Evolutionary conservation across 768 basidiomycete species (phyloP).

Genomic region (Neoboletus brunneissimus): DNA sequence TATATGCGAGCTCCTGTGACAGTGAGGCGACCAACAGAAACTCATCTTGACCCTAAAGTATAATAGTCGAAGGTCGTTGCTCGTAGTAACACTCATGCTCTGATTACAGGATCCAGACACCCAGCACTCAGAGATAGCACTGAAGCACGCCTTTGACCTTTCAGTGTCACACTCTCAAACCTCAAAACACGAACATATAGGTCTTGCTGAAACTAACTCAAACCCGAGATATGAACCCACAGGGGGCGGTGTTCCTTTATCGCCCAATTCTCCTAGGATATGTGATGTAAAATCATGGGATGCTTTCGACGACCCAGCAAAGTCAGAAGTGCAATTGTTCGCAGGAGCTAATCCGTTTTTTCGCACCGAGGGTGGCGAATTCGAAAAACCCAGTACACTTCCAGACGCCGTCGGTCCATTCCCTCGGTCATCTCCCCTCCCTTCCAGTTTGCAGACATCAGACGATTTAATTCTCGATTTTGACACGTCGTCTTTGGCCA

Average conservation of each 20-base stretch:
- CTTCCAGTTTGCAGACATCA: constrained; percentile 14
- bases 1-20: not conserved
- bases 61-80: not conserved
- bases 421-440: constrained; percentile 25
- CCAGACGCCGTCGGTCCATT: constrained; percentile 2
- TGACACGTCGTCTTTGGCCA: constrained; percentile 22
- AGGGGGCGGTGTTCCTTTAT: not conserved
- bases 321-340: not conserved
- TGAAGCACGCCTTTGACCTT: not conserved
- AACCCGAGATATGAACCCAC: not conserved
- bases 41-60: constrained; percentile 11
- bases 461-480: constrained; percentile 19
- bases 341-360: not conserved
- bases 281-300: not conserved
- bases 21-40: not conserved
- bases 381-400: not conserved
- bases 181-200: not conserved
- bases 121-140: not conserved
- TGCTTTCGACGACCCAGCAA: constrained; percentile 2
- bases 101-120: constrained; percentile 5
- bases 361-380: not conserved
- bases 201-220: not conserved
- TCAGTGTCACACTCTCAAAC: not conserved
- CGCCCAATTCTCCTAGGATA: not conserved
- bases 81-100: constrained; percentile 1